These are phyloP conservation scores for Hansenula anomala DNA, from an alignment of 1,139 yeast species.

Conservation along the genomic window DNA sequence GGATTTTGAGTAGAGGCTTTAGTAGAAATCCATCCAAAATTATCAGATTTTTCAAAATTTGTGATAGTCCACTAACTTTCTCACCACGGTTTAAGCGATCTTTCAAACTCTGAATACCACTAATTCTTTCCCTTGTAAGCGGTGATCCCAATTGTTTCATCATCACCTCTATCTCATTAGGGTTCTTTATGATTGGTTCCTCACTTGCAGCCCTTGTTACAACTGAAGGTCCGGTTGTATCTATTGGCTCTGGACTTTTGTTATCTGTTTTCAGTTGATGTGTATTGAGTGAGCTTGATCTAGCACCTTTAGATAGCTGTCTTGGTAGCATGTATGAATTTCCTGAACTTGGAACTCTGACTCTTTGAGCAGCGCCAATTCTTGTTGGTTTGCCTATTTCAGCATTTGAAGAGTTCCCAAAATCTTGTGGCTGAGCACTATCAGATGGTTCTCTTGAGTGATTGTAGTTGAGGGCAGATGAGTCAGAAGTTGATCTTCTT, in stretches of 20 bases:
- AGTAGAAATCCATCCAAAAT: slow-evolving; percentile 24
- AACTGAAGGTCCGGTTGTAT: no score
- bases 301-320: slow-evolving; percentile 16
- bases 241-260: no score
- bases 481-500: slow-evolving; percentile 18
- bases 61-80: slow-evolving; percentile 6
- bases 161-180: slow-evolving; percentile 4
- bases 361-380: slow-evolving; percentile 22
- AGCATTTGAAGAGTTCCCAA: no score
- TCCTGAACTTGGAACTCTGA: slow-evolving; percentile 15
- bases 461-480: slow-evolving; percentile 6
- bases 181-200: no score
- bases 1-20: slow-evolving; percentile 22
- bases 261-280: not conserved
- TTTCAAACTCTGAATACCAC: slow-evolving; percentile 12
- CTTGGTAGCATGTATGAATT: slow-evolving; percentile 11
- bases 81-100: not conserved
- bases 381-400: slow-evolving; percentile 19
- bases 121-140: slow-evolving; percentile 18
- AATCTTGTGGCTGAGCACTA: no score
- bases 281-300: slow-evolving; percentile 3
- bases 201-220: no score
- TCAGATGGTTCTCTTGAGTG: not conserved
- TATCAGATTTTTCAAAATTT: slow-evolving; percentile 18
- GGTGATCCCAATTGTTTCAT: slow-evolving; percentile 13